These are phyloP conservation scores for Apiospora hydei DNA, from an alignment of 2,329 filamentous ascomycete genomes.

Conservation along the genomic window DNA sequence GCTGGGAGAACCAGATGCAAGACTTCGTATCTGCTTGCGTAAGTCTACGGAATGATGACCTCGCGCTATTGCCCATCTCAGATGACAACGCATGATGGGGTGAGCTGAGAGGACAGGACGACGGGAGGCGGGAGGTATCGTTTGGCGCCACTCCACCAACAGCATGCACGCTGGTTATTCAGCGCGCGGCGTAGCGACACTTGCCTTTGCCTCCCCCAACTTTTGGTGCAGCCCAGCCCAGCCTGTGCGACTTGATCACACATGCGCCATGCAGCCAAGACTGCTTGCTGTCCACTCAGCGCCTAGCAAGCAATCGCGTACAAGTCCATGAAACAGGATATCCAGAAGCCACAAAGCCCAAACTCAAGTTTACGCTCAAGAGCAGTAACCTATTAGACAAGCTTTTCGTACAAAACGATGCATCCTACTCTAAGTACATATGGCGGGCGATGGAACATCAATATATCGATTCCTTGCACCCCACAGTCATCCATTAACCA, in stretches of 20 bases:
- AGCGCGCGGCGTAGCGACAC: constrained; percentile 7
- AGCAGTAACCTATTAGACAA: background rate
- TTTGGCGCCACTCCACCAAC: constrained; percentile 13
- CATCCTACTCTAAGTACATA: background rate
- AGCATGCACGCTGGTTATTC: constrained; percentile 8
- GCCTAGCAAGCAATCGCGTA: background rate
- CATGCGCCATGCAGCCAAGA: constrained; percentile 14
- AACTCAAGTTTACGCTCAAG: background rate
- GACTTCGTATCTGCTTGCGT: constrained; percentile 17
- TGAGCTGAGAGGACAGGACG: constrained; percentile 2
- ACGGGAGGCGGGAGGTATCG: background rate
- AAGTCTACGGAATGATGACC: constrained; percentile 4
- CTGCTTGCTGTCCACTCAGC: constrained; percentile 5
- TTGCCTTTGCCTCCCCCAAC: constrained; percentile 3
- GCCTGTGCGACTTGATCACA: constrained; percentile 11
- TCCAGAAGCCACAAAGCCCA: constrained; percentile 14
- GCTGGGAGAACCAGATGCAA: background rate
- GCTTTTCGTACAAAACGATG: constrained; percentile 10
- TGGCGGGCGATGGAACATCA: background rate
- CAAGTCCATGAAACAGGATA: constrained; percentile 21
- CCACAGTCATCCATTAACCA: background rate
- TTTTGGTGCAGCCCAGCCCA: background rate
- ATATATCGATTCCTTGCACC: background rate
- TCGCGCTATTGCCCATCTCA: constrained; percentile 2
- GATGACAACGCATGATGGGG: background rate